Evolutionary conservation across 108 stramenopile species (phyloP), one percentile per base, ranked within the genome.

Genomic region (Fistulifera pelliculosa): DNA sequence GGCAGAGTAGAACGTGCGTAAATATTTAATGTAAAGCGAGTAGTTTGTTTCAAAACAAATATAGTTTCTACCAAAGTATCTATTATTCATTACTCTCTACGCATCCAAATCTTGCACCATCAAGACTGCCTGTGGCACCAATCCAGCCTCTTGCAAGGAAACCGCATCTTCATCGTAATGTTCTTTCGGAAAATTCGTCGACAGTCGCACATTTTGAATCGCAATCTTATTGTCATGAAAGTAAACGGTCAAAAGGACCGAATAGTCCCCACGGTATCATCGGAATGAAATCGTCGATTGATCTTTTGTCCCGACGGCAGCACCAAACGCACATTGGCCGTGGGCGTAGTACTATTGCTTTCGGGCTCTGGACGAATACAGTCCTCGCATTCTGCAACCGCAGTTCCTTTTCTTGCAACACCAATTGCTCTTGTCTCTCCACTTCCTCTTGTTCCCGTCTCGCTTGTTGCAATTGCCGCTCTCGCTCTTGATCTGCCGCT

Each of bases 101-200:
- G 89, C 79, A 79, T 90, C 89, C 60, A 90, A 71, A 74, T 90
- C 89, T 54, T 90, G 89, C 25, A 86, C 83, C 89, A 90, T 90
- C 39, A 90, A 56, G 1, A 87, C 85, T 3, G 85, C 85, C 59
- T 87, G 89, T 22, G 85, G 85, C 27, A 47, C 38, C 42, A 91
- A 68, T 14, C 71, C 89, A 39, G 70, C 76, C 54, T 87, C 85
- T 49, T 71, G 66, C 71, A 91, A 56, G 6, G 81, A 81, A 40
- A 68, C 38, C 15, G 19, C 38, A 17, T 74, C 75, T 15, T 71
- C 74, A 21, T 61, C 40, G 48, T 77, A 85, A 5, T 58, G 74
- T 61, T 70, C 72, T 52, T 73, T 80, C 15, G 89, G 85, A 76
- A 73, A 91, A 54, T 56, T 86, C 8, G 81, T 85, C 27, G 85